A percentile compares a stretch with the other conserved stretches of the same genome.
phyloP scores from a whole-genome alignment of 495 filamentous ascomycete species.

The Penicillium longicatenatum region DNA sequence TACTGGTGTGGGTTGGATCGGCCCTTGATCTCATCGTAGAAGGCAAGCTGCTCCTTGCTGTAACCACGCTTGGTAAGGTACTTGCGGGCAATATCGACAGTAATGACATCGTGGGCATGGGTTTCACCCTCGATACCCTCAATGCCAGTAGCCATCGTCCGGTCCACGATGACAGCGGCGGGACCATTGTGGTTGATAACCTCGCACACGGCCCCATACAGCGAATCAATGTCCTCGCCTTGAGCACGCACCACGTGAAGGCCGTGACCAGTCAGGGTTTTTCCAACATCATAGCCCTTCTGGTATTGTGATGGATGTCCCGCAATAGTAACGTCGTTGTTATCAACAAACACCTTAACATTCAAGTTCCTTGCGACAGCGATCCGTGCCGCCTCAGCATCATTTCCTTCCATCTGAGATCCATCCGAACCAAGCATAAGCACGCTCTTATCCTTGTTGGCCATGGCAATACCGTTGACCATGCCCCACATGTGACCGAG shows the following conservation, averaged over 20 bases:
- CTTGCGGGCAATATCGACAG: constrained; percentile 41
- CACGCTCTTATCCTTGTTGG: constrained; percentile 37
- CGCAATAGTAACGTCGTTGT: constrained; percentile 46
- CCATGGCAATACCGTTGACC: constrained; percentile 44
- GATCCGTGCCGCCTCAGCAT: constrained; percentile 42
- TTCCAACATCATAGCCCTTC: constrained; percentile 35
- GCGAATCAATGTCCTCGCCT: constrained; percentile 39
- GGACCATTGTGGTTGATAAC: constrained; percentile 36
- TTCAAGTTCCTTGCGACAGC: constrained; percentile 41
- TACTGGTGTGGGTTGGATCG: constrained; percentile 40
- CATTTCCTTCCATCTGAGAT: constrained; percentile 46
- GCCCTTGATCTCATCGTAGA: constrained; percentile 44
- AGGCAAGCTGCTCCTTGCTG: constrained; percentile 34
- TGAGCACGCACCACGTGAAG: constrained; percentile 36
- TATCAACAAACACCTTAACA: constrained; percentile 45
- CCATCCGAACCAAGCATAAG: constrained; percentile 42
- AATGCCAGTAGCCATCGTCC: constrained; percentile 40
- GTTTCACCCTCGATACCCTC: constrained; percentile 37
- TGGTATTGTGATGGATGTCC: constrained; percentile 42
- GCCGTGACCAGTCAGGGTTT: constrained; percentile 37
- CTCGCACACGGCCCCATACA: constrained; percentile 36
- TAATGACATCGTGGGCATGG: constrained; percentile 41
- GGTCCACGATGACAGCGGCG: constrained; percentile 37
- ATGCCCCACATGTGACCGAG: constrained; percentile 46
- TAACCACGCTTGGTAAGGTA: constrained; percentile 45